phyloP scores from a whole-genome alignment of 768 basidiomycete species.

The Leccinum barrowsii region DNA sequence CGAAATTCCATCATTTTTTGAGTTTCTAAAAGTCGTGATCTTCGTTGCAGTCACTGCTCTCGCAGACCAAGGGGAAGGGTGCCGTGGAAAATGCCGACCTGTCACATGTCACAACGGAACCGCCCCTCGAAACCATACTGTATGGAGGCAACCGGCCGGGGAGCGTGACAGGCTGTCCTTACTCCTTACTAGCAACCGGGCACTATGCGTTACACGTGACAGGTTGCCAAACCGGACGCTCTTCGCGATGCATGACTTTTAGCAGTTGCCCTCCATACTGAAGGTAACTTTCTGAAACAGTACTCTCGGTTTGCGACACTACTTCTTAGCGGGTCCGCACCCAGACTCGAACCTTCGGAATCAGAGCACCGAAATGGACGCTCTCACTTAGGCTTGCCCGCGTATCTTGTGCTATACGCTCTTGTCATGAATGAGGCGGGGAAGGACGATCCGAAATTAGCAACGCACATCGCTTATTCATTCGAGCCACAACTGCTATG shows the following conservation, averaged over 20 bases:
- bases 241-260: too few relatives aligned
- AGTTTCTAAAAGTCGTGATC: not conserved
- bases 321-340: too few relatives aligned
- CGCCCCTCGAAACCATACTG: not conserved
- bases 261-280: too few relatives aligned
- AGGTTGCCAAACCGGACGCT: too few relatives aligned
- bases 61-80: not conserved
- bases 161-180: too few relatives aligned
- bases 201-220: too few relatives aligned
- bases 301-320: not conserved
- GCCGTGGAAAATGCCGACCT: not conserved
- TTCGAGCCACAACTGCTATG: not conserved
- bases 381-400: not conserved
- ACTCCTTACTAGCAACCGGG: too few relatives aligned
- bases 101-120: not conserved
- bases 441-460: not conserved
- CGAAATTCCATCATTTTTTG: not conserved
- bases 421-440: not conserved
- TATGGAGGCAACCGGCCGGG: not conserved
- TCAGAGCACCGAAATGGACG: not conserved
- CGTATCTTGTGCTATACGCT: not conserved
- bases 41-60: not conserved
- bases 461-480: not conserved
- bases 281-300: too few relatives aligned
- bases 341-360: not conserved